Evolutionary conservation across 352 stramenopile genomes (phyloP), one percentile per base, ranked within the genome.

Genomic region (Pythium biforme): DNA sequence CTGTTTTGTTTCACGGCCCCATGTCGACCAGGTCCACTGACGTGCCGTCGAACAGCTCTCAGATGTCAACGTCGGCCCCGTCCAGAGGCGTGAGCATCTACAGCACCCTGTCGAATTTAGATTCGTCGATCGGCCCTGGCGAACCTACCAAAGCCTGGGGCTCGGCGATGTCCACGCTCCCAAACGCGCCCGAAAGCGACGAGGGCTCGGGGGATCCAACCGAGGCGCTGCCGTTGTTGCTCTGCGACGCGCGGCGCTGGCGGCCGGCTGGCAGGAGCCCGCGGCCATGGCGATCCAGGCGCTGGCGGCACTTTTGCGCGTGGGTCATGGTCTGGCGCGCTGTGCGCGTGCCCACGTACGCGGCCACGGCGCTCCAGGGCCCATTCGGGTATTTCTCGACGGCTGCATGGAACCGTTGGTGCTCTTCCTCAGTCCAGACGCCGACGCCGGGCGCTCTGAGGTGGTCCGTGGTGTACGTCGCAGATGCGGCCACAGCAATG

Each of bases 371-470:
- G 23, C 48, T 57, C 59, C 61, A 68, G 10, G 61, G 64, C 4
- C 59, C 64, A 1, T 33, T 27, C n/a, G 59, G 64, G 23, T 51
- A 68, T 33, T 53, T 56, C 22, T 61, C 47, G 3, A 71, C 47
- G 14, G 34, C 57, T 17, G 48, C n/a, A 2, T 64, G 45, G 49
- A 71, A 68, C 4, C 55, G 50, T 12, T 62, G 41, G 27, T 56
- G 46, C 34, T 58, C 52, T 1, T 58, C 52, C 3, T 34, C 52
- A 20, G 52, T 58, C 52, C 52, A 58, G 29, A 41, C 19, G n/a
- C 45, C 45, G 22, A 26, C 20, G 27, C 48, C 48, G 6, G 48
- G 48, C n/a, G 27, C 27, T 5, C 48, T 39, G 23, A 41, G 17
- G n/a, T 41, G 27, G 23, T n/a, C 23, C 43, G 10, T 27, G 14